phyloP scores from a whole-genome alignment of 2,329 filamentous ascomycete species.

The Albifimbria verrucaria region DNA sequence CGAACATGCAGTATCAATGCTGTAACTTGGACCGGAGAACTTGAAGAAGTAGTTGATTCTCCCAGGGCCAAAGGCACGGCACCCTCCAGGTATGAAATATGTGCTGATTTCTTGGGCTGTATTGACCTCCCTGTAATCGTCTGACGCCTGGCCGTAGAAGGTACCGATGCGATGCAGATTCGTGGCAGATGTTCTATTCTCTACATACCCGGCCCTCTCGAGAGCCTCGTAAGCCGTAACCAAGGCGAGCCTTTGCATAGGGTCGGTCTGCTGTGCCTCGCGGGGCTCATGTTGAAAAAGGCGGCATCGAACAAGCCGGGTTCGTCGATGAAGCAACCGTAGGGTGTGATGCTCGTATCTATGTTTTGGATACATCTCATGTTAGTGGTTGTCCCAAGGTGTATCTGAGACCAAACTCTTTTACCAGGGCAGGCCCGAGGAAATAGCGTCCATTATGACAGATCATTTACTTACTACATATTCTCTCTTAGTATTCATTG shows the following conservation, averaged over 20 bases:
- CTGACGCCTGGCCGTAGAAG: conserved; percentile 25
- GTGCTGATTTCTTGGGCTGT: neutral
- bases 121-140: neutral
- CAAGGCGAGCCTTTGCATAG: conserved; percentile 62
- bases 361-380: too few relatives aligned
- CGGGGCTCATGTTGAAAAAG: conserved; percentile 64
- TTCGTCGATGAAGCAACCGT: conserved; percentile 54
- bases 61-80: conserved; percentile 48
- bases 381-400: too few relatives aligned
- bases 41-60: conserved; percentile 78
- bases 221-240: conserved; percentile 63
- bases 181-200: neutral
- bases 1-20: conserved; percentile 73
- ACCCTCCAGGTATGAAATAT: conserved; percentile 44
- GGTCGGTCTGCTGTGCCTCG: conserved; percentile 49
- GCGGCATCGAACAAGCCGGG: conserved; percentile 64
- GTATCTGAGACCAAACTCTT: too few relatives aligned
- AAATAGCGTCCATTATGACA: too few relatives aligned
- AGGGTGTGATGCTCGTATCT: too few relatives aligned
- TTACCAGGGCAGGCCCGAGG: too few relatives aligned
- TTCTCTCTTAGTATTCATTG: too few relatives aligned
- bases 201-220: neutral
- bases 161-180: conserved; percentile 58
- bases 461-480: too few relatives aligned
- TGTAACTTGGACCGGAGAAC: conserved; percentile 69